Evolutionary conservation across 2,329 filamentous ascomycete genomes (phyloP), one percentile per base, ranked within the genome.

Genomic region (Fusarium fujikuroi): DNA sequence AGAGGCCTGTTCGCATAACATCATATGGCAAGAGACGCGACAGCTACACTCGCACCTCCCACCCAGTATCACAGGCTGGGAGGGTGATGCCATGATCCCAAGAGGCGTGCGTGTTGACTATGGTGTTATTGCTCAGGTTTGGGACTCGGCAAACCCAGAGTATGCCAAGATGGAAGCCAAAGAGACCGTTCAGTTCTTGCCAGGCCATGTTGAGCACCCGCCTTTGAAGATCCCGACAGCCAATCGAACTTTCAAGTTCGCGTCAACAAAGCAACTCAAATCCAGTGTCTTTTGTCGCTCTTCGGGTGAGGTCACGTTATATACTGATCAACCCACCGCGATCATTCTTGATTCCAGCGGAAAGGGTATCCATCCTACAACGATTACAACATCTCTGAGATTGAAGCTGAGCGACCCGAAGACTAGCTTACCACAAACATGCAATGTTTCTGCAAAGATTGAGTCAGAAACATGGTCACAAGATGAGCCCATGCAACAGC

Each of bases 11-110:
- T 60, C 64, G 4, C 64, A 67, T 37, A 66, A 66, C 8, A 34
- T 67, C 39, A 66, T 66, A 28, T 67, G 62, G 62, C 62, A 60
- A 60, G 64, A 67, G n/a, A 60, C 37, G 9, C 64, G 64, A 9
- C 44, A 66, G 19, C 9, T 66, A 9, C 64, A 67, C 32, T 60
- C 34, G 0, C 62, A 66, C 23, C 62, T 67, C 11, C 62, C 62
- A 14, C 64, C 64, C 15, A 66, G 52, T 21, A n/a, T 60, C 39
- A 52, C 52, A 0, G 52, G 62, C 8, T 66, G 64, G 64, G 64
- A 52, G 39, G 37, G 52, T 18, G 64, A 66, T n/a, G 64, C 39
- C 0, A 67, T 67, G 64, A 46, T 52, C 2, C 62, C 52, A 2
- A 66, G 62, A 32, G 64, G 64, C 2, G 62, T 60, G 15, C 34